phyloP scores from a whole-genome alignment of 345 rosid species.

The Arabidopsis arenosa region DNA sequence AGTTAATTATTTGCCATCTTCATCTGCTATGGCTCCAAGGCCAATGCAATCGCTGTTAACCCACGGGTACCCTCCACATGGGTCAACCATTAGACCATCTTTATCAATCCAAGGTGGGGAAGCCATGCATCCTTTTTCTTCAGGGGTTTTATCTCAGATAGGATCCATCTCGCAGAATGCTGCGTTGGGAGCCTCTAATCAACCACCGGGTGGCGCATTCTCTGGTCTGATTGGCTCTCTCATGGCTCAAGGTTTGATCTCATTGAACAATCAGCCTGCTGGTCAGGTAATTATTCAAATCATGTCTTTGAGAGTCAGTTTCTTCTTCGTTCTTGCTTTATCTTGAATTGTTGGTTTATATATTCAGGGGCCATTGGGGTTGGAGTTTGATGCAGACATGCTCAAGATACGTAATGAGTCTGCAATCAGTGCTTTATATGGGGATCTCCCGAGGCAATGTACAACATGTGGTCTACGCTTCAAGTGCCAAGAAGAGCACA shows the following conservation, averaged over 20 bases:
- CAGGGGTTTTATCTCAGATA: slow-evolving; percentile 59
- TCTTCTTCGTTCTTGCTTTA: slow-evolving; percentile 16
- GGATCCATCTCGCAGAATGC: slow-evolving; percentile 55
- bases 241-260: slow-evolving; percentile 91
- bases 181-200: slow-evolving; percentile 52
- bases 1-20: slow-evolving; percentile 51
- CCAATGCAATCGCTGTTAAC: slow-evolving; percentile 55
- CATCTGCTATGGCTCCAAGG: slow-evolving; percentile 50
- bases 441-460: slow-evolving; percentile 95
- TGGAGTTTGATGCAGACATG: slow-evolving; percentile 80
- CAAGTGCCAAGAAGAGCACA: slow-evolving; percentile 92
- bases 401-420: slow-evolving; percentile 86
- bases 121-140: slow-evolving; percentile 65
- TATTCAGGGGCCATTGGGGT: slow-evolving; percentile 73
- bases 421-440: slow-evolving; percentile 76
- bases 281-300: slow-evolving; percentile 67
- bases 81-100: slow-evolving; percentile 52
- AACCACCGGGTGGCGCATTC: slow-evolving; percentile 60
- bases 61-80: slow-evolving; percentile 58
- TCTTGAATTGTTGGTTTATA: slow-evolving; percentile 45
- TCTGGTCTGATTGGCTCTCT: slow-evolving; percentile 87
- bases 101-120: slow-evolving; percentile 57
- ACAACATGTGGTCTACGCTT: slow-evolving; percentile 96
- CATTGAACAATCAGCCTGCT: slow-evolving; percentile 63
- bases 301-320: slow-evolving; percentile 15